These are phyloP conservation scores for Wallacemonas sp. DNA, from an alignment of 208 protist genomes.

Conservation along the genomic window DNA sequence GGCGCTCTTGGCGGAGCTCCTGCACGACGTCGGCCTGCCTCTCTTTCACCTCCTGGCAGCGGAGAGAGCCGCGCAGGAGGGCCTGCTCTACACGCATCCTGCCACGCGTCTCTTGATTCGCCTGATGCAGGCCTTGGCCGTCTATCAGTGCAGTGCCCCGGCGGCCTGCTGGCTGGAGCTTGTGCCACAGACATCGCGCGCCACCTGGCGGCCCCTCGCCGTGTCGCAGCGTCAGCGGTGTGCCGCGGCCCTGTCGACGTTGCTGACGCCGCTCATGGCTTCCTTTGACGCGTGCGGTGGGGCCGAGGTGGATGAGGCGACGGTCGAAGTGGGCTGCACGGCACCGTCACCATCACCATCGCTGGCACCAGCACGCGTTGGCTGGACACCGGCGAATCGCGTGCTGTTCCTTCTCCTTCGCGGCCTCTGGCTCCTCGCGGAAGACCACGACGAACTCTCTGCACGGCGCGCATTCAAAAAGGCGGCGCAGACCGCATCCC, in stretches of 20 bases:
- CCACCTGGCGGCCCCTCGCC: too few species aligned
- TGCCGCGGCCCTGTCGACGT: slow-evolving; percentile 15
- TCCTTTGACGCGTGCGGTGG: slow-evolving; percentile 1
- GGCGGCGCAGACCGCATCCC: slow-evolving; percentile 30
- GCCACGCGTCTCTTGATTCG: slow-evolving; percentile 32
- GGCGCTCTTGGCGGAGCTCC: slow-evolving; percentile 7
- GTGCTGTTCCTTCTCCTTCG: slow-evolving; percentile 46
- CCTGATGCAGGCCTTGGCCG: slow-evolving; percentile 53
- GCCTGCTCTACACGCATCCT: slow-evolving; percentile 27
- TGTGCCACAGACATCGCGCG: slow-evolving; percentile 1
- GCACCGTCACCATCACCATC: too few species aligned
- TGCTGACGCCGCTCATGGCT: slow-evolving; percentile 24
- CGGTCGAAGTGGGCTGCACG: too few species aligned
- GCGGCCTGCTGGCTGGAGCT: slow-evolving; percentile 9
- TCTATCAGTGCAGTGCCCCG: slow-evolving; percentile 42
- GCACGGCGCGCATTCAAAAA: slow-evolving; percentile 37
- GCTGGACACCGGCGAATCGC: slow-evolving; percentile 47
- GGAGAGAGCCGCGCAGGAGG: slow-evolving; percentile 29
- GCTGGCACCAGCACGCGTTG: too few species aligned
- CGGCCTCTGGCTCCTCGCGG: slow-evolving; percentile 32
- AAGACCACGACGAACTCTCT: slow-evolving; percentile 49
- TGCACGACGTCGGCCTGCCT: slow-evolving; percentile 64
- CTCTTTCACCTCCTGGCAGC: slow-evolving; percentile 63
- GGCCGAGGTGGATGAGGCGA: not conserved
- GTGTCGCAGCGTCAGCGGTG: slow-evolving; percentile 35